These are phyloP conservation scores for Aspergillus neoniger DNA, from an alignment of 2,329 filamentous ascomycete species.

Conservation along the genomic window DNA sequence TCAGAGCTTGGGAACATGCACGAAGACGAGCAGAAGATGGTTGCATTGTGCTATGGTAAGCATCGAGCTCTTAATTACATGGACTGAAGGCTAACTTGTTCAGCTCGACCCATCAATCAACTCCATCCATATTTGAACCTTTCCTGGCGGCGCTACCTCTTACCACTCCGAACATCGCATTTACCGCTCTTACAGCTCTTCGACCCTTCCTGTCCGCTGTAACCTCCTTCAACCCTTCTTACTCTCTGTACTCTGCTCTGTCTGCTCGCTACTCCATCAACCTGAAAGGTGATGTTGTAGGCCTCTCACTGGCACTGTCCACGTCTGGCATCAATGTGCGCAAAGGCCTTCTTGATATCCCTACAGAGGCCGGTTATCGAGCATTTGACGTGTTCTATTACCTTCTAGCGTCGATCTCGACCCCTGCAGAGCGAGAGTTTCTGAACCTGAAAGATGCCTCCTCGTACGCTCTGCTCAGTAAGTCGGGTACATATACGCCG, in stretches of 20 bases:
- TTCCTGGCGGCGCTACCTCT: conserved; percentile 82
- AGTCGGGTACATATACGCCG: conserved; percentile 80
- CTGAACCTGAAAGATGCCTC: conserved; percentile 76
- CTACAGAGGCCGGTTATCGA: conserved; percentile 76
- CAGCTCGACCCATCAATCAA: conserved; percentile 85
- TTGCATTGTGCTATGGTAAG: conserved; percentile 84
- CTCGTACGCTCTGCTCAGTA: conserved; percentile 74
- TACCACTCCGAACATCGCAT: conserved; percentile 71
- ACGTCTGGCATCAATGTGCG: conserved; percentile 84
- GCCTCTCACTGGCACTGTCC: conserved; percentile 74
- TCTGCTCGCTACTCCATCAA: conserved; percentile 80
- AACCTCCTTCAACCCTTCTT: conserved; percentile 85
- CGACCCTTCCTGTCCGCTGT: conserved; percentile 85
- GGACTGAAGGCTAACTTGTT: background rate
- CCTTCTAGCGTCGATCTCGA: conserved; percentile 86
- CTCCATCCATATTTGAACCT: conserved; percentile 78
- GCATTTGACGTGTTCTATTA: conserved; percentile 99
- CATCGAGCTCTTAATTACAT: conserved; percentile 13
- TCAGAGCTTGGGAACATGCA: conserved; percentile 93
- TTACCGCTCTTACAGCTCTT: conserved; percentile 76
- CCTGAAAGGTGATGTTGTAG: conserved; percentile 75
- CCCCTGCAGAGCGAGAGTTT: conserved; percentile 84
- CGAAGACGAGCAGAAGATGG: conserved; percentile 91
- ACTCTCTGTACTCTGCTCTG: conserved; percentile 76
- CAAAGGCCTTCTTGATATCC: conserved; percentile 77